These are phyloP conservation scores for Aureobasidium mangrovei DNA, from an alignment of 2,329 filamentous ascomycete genomes.

Conservation along the genomic window DNA sequence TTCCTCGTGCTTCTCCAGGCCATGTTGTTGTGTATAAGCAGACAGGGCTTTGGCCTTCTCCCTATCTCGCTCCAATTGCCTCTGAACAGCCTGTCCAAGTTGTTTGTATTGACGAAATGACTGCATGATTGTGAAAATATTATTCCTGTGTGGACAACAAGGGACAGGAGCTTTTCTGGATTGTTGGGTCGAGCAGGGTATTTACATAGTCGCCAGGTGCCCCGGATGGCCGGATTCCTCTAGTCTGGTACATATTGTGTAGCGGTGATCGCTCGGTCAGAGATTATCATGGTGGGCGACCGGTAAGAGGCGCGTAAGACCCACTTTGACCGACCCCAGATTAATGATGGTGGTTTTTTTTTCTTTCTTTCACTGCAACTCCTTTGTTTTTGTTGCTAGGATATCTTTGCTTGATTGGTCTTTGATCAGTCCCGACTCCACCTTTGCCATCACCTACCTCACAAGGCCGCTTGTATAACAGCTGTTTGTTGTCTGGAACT, in stretches of 20 bases:
- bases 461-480: background rate
- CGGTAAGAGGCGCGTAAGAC: slow-evolving; percentile 9
- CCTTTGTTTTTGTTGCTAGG: background rate
- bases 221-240: background rate
- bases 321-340: slow-evolving; percentile 11
- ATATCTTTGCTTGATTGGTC: background rate
- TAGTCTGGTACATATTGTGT: background rate
- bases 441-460: background rate
- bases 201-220: background rate
- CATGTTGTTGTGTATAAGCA: slow-evolving; percentile 7
- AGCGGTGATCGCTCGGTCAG: slow-evolving; percentile 10
- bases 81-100: slow-evolving; percentile 4
- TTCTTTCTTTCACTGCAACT: background rate
- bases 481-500: background rate
- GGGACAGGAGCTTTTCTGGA: background rate
- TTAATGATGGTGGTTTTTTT: slow-evolving; percentile 1
- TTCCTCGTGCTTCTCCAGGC: background rate
- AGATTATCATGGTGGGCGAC: slow-evolving; percentile 5
- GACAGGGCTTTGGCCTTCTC: slow-evolving; percentile 6
- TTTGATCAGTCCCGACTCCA: background rate
- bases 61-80: slow-evolving; percentile 1
- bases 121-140: slow-evolving; percentile 1
- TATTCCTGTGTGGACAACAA: background rate
- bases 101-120: slow-evolving; percentile 12
- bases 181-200: background rate